Evolutionary conservation across 1,284 basidiomycete genomes (phyloP).

Genomic region (Ganoderma leucocontextum): DNA sequence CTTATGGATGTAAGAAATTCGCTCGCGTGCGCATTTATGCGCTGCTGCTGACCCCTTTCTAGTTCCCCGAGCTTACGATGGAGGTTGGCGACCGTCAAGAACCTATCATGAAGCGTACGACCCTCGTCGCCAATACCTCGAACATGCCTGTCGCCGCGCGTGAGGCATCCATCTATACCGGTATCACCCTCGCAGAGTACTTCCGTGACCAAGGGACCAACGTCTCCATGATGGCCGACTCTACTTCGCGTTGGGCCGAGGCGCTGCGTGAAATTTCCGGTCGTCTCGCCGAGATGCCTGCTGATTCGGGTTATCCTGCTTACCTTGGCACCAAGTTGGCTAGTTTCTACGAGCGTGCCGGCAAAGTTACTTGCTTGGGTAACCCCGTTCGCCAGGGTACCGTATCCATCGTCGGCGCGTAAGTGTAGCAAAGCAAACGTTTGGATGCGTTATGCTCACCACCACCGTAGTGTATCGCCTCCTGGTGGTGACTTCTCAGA

Average conservation of each 20-base stretch:
- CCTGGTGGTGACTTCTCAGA: conserved; percentile 99
- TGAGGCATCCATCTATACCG: conserved; percentile 99
- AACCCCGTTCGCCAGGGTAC: conserved; percentile 91
- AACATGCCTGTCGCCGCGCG: conserved; percentile 99
- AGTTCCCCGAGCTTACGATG: conserved; percentile 97
- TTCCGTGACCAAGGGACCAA: conserved; percentile 99
- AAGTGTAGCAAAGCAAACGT: conserved; percentile 47
- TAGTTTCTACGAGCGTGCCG: conserved; percentile 99
- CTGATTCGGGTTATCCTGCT: conserved; percentile 98
- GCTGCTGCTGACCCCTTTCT: conserved; percentile 30
- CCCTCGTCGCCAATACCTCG: conserved; percentile 98
- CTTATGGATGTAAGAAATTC: conserved; percentile 79
- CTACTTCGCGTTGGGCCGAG: conserved; percentile 99
- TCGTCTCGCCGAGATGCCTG: conserved; percentile 99
- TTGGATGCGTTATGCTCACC: neutral
- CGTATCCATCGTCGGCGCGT: conserved; percentile 99
- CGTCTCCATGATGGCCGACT: conserved; percentile 99
- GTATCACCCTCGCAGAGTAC: conserved; percentile 99
- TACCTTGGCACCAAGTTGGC: conserved; percentile 97
- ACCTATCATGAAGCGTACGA: conserved; percentile 99
- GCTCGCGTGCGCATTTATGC: conserved; percentile 10
- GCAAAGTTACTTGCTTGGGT: conserved; percentile 93
- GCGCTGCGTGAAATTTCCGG: conserved; percentile 99
- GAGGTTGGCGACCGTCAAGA: conserved; percentile 93
- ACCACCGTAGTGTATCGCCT: conserved; percentile 81